phyloP scores from a whole-genome alignment of 1,284 basidiomycete genomes.

The Papiliotrema nemorosa region DNA sequence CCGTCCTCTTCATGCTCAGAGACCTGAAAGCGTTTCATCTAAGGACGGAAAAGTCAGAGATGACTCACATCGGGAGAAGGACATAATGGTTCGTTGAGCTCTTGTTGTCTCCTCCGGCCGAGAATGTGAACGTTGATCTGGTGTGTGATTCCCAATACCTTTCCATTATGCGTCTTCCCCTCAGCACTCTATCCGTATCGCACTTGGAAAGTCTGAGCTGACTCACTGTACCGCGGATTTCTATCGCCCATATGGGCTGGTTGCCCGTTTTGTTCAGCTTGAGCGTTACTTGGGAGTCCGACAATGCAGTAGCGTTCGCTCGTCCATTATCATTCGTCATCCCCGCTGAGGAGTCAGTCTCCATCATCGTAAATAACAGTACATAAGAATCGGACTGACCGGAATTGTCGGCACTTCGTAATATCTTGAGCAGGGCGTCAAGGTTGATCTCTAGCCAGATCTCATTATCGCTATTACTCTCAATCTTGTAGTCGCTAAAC shows the following conservation, averaged over 20 bases:
- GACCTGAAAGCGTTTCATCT: too few relatives aligned
- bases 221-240: slow-evolving; percentile 36
- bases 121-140: slow-evolving; percentile 59
- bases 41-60: too few relatives aligned
- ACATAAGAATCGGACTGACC: slow-evolving; percentile 20
- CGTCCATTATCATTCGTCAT: neutral
- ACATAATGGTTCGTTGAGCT: slow-evolving; percentile 75
- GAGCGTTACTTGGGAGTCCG: slow-evolving; percentile 65
- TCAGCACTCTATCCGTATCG: neutral
- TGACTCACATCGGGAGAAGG: slow-evolving; percentile 80
- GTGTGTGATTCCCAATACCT: slow-evolving; percentile 44
- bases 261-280: slow-evolving; percentile 56
- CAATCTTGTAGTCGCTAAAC: slow-evolving; percentile 77
- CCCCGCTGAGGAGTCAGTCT: neutral
- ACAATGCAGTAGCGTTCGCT: slow-evolving; percentile 14
- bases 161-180: slow-evolving; percentile 22
- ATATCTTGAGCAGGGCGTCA: slow-evolving; percentile 70
- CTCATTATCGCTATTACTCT: slow-evolving; percentile 74
- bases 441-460: slow-evolving; percentile 65
- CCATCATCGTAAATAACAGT: neutral
- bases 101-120: slow-evolving; percentile 65
- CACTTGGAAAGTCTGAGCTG: too few relatives aligned
- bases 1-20: too few relatives aligned
- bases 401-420: slow-evolving; percentile 52
- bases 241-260: slow-evolving; percentile 43